Conservation (phyloP, 495 filamentous ascomycete genomes). For the Aspergillus hancockii region DNA sequence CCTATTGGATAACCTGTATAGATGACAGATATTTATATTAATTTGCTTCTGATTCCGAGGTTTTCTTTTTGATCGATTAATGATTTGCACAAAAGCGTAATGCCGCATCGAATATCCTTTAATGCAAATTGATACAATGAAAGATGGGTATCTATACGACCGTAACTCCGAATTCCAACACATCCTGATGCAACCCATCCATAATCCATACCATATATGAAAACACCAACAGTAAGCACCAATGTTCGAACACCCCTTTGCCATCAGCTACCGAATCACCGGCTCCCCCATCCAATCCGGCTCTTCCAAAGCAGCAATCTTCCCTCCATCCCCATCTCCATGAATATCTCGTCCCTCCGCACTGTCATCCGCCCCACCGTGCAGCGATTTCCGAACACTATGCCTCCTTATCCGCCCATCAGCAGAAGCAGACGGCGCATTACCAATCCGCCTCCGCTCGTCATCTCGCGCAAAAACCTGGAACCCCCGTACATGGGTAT, state of each 20-base stretch:
- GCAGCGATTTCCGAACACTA: constrained; percentile 32
- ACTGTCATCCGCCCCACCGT: constrained; percentile 25
- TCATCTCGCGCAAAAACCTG: constrained; percentile 85
- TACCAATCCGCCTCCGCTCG: constrained; percentile 30
- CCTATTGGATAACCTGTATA: constrained; percentile 2
- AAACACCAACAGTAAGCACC: constrained; percentile 10
- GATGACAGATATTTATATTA: constrained; percentile 1
- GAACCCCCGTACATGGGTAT: constrained; percentile 92
- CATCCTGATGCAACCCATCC: neutral
- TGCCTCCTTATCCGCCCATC: constrained; percentile 33
- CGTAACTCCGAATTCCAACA: constrained; percentile 21
- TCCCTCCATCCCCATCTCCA: constrained; percentile 28
- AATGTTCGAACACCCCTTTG: neutral
- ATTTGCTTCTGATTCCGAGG: neutral
- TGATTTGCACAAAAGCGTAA: neutral
- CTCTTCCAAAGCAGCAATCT: constrained; percentile 44
- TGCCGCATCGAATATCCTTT: neutral
- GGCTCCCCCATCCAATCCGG: constrained; percentile 64
- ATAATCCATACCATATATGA: constrained; percentile 6
- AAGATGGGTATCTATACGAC: constrained; percentile 37
- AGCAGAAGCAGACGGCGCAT: constrained; percentile 42
- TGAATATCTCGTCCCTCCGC: constrained; percentile 20
- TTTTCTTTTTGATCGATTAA: too few relatives aligned
- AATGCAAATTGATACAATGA: constrained; percentile 7
- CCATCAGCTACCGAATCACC: constrained; percentile 44